Percentiles rank a stretch among this genome's conserved stretches.
Conservation (phyloP, 116 monocot genomes). For the Thalassia testudinum region DNA sequence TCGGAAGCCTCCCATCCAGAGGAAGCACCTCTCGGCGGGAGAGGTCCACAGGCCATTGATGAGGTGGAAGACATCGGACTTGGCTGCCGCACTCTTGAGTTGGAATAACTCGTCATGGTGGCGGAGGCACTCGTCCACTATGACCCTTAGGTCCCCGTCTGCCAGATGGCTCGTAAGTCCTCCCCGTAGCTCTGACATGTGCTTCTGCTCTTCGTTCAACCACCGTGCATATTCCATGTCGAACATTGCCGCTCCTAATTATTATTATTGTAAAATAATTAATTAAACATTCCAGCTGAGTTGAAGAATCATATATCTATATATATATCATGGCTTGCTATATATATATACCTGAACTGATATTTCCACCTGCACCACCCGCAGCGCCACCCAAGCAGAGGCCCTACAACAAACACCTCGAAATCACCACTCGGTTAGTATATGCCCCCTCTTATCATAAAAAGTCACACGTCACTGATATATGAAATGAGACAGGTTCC, state of each 20-base stretch:
- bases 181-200: conserved; percentile 53
- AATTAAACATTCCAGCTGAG: too few relatives aligned
- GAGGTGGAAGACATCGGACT: conserved; percentile 78
- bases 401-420: conserved; percentile 39
- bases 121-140: conserved; percentile 48
- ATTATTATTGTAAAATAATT: neutral
- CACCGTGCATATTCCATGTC: conserved; percentile 83
- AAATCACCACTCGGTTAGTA: too few relatives aligned
- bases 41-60: conserved; percentile 86
- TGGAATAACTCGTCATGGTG: conserved; percentile 71
- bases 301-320: too few relatives aligned
- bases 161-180: conserved; percentile 47
- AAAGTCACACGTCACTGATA: too few relatives aligned
- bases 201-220: conserved; percentile 60
- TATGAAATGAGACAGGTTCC: too few relatives aligned
- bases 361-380: conserved; percentile 35
- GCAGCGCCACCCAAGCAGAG: conserved; percentile 33
- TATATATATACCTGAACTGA: conserved; percentile 45
- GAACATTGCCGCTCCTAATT: conserved; percentile 55
- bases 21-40: conserved; percentile 83
- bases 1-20: conserved; percentile 92
- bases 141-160: conserved; percentile 52
- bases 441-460: too few relatives aligned
- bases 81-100: conserved; percentile 40
- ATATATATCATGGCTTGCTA: too few relatives aligned